Evolutionary conservation across 1,139 yeast genomes (phyloP).

Genomic region (Pichia sp.): DNA sequence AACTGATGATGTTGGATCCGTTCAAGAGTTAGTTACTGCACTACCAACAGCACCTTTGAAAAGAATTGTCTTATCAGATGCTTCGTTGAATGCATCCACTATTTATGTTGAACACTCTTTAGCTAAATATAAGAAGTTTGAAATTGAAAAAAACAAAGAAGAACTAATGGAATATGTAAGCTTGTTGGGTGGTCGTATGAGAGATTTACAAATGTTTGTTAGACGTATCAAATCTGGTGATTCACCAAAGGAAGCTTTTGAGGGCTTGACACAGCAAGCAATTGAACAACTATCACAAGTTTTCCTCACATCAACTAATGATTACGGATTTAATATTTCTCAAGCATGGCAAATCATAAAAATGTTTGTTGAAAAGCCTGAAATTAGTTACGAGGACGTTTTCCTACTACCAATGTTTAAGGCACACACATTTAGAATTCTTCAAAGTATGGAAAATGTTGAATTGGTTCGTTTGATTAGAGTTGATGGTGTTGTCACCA

Average conservation of each 20-base stretch:
- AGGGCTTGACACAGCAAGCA: conserved; percentile 76
- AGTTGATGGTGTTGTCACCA: conserved; percentile 66
- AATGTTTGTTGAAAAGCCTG: conserved; percentile 43
- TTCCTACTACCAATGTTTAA: conserved; percentile 60
- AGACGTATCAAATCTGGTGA: conserved; percentile 88
- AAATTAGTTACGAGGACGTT: conserved; percentile 46
- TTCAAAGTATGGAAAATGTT: conserved; percentile 68
- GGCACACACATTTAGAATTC: conserved; percentile 45
- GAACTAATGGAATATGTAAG: conserved; percentile 50
- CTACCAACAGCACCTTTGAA: conserved; percentile 87
- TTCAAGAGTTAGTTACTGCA: conserved; percentile 58
- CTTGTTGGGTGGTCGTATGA: conserved; percentile 91
- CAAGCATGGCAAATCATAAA: conserved; percentile 88
- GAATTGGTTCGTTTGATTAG: conserved; percentile 66
- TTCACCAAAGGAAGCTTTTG: conserved; percentile 63
- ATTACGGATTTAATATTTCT: conserved; percentile 56
- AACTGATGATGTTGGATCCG: conserved; percentile 77
- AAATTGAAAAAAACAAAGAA: conserved; percentile 15
- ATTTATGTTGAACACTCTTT: conserved; percentile 64
- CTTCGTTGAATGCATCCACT: conserved; percentile 63
- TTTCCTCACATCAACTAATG: conserved; percentile 37
- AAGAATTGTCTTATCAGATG: conserved; percentile 70
- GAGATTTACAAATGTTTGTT: conserved; percentile 84
- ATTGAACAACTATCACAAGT: conserved; percentile 84
- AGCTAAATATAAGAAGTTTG: conserved; percentile 19